Evolutionary conservation across 108 stramenopile species (phyloP).

Genomic region (Fistulifera pelliculosa): DNA sequence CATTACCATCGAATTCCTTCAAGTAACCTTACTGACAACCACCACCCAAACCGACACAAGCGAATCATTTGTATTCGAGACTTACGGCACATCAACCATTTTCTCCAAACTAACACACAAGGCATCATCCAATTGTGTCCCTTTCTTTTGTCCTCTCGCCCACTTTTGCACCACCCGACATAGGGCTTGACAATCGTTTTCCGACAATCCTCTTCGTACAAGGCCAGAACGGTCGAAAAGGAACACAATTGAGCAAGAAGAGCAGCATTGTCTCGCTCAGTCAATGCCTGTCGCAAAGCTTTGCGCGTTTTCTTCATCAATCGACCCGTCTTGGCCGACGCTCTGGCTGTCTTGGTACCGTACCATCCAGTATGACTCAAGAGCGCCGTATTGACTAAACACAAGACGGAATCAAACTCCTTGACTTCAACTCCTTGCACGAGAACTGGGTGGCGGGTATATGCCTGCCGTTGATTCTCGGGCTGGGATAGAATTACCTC

Average conservation of each 20-base stretch:
- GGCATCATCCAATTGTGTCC: slow-evolving; percentile 27
- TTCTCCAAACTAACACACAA: too few species aligned
- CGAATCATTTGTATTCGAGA: too few species aligned
- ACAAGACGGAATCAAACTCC: slow-evolving; percentile 66
- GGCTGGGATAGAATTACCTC: slow-evolving; percentile 20
- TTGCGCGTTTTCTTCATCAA: slow-evolving; percentile 65
- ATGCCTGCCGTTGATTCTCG: slow-evolving; percentile 25
- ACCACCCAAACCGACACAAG: too few species aligned
- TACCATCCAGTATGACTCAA: slow-evolving; percentile 59
- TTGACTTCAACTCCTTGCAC: slow-evolving; percentile 71
- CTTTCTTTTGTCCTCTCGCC: slow-evolving; percentile 62
- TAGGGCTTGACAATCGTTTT: slow-evolving; percentile 37
- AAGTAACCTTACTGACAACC: too few species aligned
- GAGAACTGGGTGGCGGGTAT: slow-evolving; percentile 43
- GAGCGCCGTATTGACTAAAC: slow-evolving; percentile 75
- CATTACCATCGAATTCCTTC: too few species aligned
- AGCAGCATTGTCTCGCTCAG: slow-evolving; percentile 14
- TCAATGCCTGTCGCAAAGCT: slow-evolving; percentile 42
- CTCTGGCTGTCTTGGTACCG: slow-evolving; percentile 24
- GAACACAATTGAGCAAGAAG: slow-evolving; percentile 52
- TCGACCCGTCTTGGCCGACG: slow-evolving; percentile 55
- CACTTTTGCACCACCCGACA: slow-evolving; percentile 61
- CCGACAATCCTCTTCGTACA: slow-evolving; percentile 40
- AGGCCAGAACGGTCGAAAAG: slow-evolving; percentile 53
- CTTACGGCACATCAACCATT: too few species aligned